Base-by-base conservation (phyloP, 1,284 basidiomycete species). In the Fomitopsis pinicola region DNA sequence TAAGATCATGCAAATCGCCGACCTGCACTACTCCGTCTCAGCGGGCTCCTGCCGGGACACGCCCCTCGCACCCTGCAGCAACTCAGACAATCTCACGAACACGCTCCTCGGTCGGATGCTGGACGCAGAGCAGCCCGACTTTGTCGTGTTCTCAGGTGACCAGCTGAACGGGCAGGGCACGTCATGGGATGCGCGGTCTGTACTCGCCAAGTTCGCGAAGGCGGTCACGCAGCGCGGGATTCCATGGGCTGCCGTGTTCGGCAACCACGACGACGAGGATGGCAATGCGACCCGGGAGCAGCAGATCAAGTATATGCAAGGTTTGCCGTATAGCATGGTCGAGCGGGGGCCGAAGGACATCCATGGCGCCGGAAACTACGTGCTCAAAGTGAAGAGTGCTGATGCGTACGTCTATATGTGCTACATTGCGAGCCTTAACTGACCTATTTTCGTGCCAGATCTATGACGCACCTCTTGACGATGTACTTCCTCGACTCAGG, bases 401-500 rank as follows among this genome's bases (percentile, higher is more conserved):
- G 92, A 94, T 76, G 69, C 86, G 86, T 91, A 72, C 76, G 82
- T 81, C n/a, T 8, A 3, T 15, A 30, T 53, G 55, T 15, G 55
- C 33, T n/a, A 26, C 28, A 36, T 30, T 14, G 7, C 14, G 22
- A 52, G 15, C 5, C 22, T 59, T n/a, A 15, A 19, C 30, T 59
- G 19, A 53, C 10, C 8, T n/a, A 2, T 2, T 12, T 36, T 38
- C 57, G 2, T 22, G 8, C 3, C 64, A 93, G 91, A 35, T 94
- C 92, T n/a, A 88, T 84, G 71, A 94, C 87, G 1, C 92, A 95
- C 65, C 78, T 97, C 9, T 80, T 97, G 62, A 95, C 93, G 0
- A 74, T 98, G 3, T 98, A 98, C 76, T 94, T 98, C 80, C 77
- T 98, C 63, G 96, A 98, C 74, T 95, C 95, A 1, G 93, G 94